Evolutionary conservation across 2,329 filamentous ascomycete genomes (phyloP).

Genomic region (Ceratocystiopsis minuta): DNA sequence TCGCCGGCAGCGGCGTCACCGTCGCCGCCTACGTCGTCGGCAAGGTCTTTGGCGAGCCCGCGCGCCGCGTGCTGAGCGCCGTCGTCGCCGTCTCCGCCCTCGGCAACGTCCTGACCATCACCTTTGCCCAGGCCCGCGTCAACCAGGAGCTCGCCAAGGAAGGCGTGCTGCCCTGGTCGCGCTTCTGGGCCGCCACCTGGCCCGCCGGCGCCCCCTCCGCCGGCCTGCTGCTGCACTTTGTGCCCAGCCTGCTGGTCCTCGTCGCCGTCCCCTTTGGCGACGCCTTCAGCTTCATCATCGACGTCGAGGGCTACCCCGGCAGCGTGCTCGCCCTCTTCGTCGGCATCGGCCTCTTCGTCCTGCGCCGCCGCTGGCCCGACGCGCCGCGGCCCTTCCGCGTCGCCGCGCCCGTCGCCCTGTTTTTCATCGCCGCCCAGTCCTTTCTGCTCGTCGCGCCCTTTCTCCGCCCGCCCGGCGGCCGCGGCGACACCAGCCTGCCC

Average conservation of each 20-base stretch:
- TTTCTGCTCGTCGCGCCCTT: constrained; percentile 25
- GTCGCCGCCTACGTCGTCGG: constrained; percentile 43
- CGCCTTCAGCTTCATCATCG: constrained; percentile 44
- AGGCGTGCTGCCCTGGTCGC: constrained; percentile 43
- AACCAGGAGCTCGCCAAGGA: constrained; percentile 51
- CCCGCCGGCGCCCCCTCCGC: constrained; percentile 49
- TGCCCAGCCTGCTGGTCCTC: constrained; percentile 41
- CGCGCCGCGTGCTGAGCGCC: constrained; percentile 37
- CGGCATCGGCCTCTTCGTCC: constrained; percentile 19
- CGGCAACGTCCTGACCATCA: constrained; percentile 43
- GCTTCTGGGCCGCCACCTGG: constrained; percentile 44
- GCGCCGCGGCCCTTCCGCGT: constrained; percentile 37
- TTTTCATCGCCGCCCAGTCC: constrained; percentile 21
- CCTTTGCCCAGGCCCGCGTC: constrained; percentile 50
- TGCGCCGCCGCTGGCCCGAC: constrained; percentile 20
- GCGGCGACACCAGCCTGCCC: constrained; percentile 19
- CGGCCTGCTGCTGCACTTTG: constrained; percentile 43
- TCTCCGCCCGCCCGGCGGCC: constrained; percentile 27
- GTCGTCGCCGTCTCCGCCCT: constrained; percentile 44
- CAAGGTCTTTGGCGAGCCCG: constrained; percentile 39
- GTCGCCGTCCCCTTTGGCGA: constrained; percentile 20
- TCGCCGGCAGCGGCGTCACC: constrained; percentile 39
- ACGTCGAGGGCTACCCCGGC: constrained; percentile 22
- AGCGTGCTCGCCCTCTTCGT: constrained; percentile 38
- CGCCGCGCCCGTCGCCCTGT: constrained; percentile 31